Conservation (phyloP, 345 rosid genomes). For the Lepidium africanum region DNA sequence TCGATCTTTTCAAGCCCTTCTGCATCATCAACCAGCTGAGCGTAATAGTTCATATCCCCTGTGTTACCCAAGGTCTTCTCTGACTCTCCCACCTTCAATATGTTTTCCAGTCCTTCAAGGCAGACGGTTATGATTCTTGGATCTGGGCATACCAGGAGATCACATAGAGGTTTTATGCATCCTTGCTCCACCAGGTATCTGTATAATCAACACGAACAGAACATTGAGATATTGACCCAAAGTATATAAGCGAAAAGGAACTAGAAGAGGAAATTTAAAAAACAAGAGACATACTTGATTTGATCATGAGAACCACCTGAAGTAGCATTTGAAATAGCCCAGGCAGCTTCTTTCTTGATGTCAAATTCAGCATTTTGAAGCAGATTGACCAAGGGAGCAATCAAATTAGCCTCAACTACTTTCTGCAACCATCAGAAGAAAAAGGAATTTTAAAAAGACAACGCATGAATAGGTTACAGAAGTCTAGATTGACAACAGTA, state of each 20-base stretch:
- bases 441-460: background rate
- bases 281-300: constrained; percentile 47
- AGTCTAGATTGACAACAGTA: background rate
- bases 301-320: constrained; percentile 88
- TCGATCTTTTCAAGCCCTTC: constrained; percentile 85
- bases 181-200: constrained; percentile 65
- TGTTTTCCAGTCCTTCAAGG: constrained; percentile 48
- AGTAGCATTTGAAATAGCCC: constrained; percentile 95
- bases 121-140: constrained; percentile 74
- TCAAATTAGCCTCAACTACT: constrained; percentile 59
- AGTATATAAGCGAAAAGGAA: background rate
- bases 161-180: constrained; percentile 76
- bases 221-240: background rate
- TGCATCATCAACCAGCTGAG: constrained; percentile 73
- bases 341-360: constrained; percentile 91
- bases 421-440: constrained; percentile 30
- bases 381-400: constrained; percentile 57
- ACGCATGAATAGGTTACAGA: background rate
- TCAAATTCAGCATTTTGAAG: constrained; percentile 86
- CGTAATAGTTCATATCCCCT: constrained; percentile 51
- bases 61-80: constrained; percentile 50
- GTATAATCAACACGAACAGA: background rate
- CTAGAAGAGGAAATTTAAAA: background rate
- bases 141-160: constrained; percentile 79
- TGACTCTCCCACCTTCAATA: constrained; percentile 77